Percentiles rank a stretch among this genome's conserved stretches.
Evolutionary conservation across 257 asterid species (phyloP).

Genomic region (Nicotiana undulata): DNA sequence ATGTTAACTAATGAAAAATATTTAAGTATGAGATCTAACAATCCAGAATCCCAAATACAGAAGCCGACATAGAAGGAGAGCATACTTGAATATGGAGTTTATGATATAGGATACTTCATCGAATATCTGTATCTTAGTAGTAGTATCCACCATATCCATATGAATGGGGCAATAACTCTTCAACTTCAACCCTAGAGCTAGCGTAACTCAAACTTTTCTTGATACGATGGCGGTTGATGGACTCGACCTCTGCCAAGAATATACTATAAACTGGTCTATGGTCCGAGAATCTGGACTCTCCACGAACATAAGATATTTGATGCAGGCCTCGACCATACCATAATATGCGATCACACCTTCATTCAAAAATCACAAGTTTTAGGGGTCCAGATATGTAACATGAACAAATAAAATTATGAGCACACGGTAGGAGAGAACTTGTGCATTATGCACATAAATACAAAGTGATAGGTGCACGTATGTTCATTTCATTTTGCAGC

Average conservation of each 20-base stretch:
- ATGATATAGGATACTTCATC: background rate
- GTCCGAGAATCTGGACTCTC: constrained; percentile 91
- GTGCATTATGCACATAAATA: background rate
- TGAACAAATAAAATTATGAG: background rate
- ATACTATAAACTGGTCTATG: constrained; percentile 82
- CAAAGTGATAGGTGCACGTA: background rate
- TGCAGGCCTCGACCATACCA: constrained; percentile 89
- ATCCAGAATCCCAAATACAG: background rate
- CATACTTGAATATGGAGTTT: background rate
- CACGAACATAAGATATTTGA: constrained; percentile 89
- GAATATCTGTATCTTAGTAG: constrained; percentile 22
- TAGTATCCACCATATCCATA: constrained; percentile 37
- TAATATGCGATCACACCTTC: constrained; percentile 96
- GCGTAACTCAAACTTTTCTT: constrained; percentile 63
- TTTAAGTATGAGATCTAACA: background rate
- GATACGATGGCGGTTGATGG: constrained; percentile 44
- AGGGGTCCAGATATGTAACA: background rate
- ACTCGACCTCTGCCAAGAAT: constrained; percentile 87
- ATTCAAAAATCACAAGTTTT: constrained; percentile 11
- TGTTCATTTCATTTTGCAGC: background rate
- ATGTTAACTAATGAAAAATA: background rate
- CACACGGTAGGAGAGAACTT: background rate
- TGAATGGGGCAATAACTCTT: constrained; percentile 70
- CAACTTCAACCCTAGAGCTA: constrained; percentile 81
- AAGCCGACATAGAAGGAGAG: background rate